These are phyloP conservation scores for Aspergillus niger DNA, from an alignment of 2,329 filamentous ascomycete species.

Conservation along the genomic window DNA sequence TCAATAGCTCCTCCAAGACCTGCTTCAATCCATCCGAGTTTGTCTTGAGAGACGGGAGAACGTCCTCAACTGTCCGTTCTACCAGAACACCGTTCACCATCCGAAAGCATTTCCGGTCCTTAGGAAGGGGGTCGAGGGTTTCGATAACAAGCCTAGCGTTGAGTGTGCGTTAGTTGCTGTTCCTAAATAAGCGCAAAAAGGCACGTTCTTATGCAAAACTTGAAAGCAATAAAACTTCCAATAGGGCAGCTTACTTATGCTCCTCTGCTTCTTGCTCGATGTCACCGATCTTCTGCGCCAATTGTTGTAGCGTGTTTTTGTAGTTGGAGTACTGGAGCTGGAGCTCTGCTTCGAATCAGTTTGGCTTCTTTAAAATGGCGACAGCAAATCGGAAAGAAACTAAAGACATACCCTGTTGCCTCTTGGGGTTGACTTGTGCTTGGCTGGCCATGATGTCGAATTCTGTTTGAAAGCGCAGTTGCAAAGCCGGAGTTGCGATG, in stretches of 20 bases:
- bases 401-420: conserved; percentile 49
- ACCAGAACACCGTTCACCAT: conserved; percentile 97
- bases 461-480: conserved; percentile 20
- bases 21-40: conserved; percentile 94
- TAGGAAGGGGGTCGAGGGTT: conserved; percentile 78
- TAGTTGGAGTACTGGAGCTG: conserved; percentile 55
- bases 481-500: conserved; percentile 36
- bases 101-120: conserved; percentile 93
- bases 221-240: neutral
- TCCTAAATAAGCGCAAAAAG: neutral
- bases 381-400: neutral
- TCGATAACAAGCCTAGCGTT: conserved; percentile 83
- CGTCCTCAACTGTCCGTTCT: conserved; percentile 90
- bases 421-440: conserved; percentile 44
- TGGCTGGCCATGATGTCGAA: conserved; percentile 41
- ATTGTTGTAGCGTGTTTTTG: conserved; percentile 78
- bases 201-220: neutral
- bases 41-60: conserved; percentile 85
- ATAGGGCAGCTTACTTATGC: conserved; percentile 73
- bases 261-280: conserved; percentile 97
- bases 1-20: conserved; percentile 89
- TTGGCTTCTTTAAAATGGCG: neutral
- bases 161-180: conserved; percentile 19
- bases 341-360: conserved; percentile 43
- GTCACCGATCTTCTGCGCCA: conserved; percentile 95